A percentile compares a stretch with the other conserved stretches of the same genome.
phyloP scores from a whole-genome alignment of 2,329 filamentous ascomycete genomes.

The Lachnellula subtilissima region DNA sequence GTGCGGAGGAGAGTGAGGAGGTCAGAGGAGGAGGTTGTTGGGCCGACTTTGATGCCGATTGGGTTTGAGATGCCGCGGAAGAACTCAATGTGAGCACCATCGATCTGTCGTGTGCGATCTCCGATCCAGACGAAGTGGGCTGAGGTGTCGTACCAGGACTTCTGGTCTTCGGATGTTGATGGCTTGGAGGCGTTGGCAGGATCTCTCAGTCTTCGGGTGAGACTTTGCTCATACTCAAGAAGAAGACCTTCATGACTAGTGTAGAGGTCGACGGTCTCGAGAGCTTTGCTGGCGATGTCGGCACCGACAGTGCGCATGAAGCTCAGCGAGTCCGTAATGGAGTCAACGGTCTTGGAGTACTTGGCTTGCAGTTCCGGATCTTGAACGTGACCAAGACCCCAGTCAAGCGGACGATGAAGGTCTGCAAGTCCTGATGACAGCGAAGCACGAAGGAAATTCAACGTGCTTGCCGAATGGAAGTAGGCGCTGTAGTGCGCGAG shows the following conservation, averaged over 20 bases:
- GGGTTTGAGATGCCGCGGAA: conserved; percentile 95
- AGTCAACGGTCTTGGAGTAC: conserved; percentile 78
- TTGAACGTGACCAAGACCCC: conserved; percentile 86
- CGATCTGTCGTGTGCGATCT: conserved; percentile 88
- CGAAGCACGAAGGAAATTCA: conserved; percentile 86
- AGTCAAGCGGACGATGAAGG: conserved; percentile 87
- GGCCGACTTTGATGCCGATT: conserved; percentile 93
- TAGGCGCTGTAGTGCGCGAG: conserved; percentile 59
- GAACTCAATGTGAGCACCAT: conserved; percentile 93
- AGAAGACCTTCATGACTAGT: conserved; percentile 93
- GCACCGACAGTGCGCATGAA: conserved; percentile 95
- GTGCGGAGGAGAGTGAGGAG: conserved; percentile 74
- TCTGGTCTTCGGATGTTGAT: conserved; percentile 24
- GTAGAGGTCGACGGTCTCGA: conserved; percentile 91
- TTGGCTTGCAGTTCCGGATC: conserved; percentile 78
- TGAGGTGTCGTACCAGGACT: conserved; percentile 85
- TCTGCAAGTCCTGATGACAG: conserved; percentile 87
- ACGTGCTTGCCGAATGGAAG: conserved; percentile 88
- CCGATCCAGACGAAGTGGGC: conserved; percentile 98
- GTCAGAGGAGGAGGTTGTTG: conserved; percentile 72
- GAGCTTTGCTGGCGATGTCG: conserved; percentile 67
- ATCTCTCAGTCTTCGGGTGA: conserved; percentile 72
- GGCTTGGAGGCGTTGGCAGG: conserved; percentile 39
- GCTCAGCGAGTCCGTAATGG: conserved; percentile 83
- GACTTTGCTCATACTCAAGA: conserved; percentile 85